Base-by-base conservation (phyloP, 1,284 basidiomycete genomes). In the Cryptococcus wingfieldii region DNA sequence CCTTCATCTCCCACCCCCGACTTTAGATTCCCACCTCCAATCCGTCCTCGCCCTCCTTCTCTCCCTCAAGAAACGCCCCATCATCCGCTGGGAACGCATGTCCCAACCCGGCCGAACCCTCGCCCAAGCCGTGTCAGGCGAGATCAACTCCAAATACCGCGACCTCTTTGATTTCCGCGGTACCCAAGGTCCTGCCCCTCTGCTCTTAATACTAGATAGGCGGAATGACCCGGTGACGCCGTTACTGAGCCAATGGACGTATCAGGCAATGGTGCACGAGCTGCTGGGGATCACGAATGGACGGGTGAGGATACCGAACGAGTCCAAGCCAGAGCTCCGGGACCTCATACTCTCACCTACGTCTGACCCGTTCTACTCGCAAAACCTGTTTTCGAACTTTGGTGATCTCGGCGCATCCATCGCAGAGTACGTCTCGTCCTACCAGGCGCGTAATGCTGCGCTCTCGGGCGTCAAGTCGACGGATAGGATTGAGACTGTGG, bases 191-290 rank as follows among this genome's bases (percentile, higher is more conserved):
- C 77, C 79, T 1, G 67, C 78, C 9, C 82, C 82, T 4, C 63
- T 83, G n/a, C 68, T 83, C 7, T 67, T 83, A 18, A 78, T 83
- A 8, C 50, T 18, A n/a, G 96, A 99, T 78, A 83, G 96, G 54
- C 81, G 95, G 60, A 97, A 97, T 76, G 96, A 99, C 72, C 96
- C 96, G 2, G 92, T 98, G 14, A 98, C 96, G 0, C 96, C 96
- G 4, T 78, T 99, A n/a, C 81, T 99, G 28, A 90, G 90, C 1
- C 96, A 97, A 75, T 98, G 96, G 96, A 98, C 96, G 13, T 98
- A 98, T 77, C 95, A 98, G 75, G 96, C 96, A 1, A 98, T 98
- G 95, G 95, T 98, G 0, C 96, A 99, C 69, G 96, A 98, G 74
- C 80, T 97, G 12, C 79, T 98, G 10, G 90, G 90, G 0, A 96